Percentiles rank a stretch among this genome's conserved stretches.
phyloP scores from a whole-genome alignment of 768 basidiomycete species.

The Crepidotus variabilis region DNA sequence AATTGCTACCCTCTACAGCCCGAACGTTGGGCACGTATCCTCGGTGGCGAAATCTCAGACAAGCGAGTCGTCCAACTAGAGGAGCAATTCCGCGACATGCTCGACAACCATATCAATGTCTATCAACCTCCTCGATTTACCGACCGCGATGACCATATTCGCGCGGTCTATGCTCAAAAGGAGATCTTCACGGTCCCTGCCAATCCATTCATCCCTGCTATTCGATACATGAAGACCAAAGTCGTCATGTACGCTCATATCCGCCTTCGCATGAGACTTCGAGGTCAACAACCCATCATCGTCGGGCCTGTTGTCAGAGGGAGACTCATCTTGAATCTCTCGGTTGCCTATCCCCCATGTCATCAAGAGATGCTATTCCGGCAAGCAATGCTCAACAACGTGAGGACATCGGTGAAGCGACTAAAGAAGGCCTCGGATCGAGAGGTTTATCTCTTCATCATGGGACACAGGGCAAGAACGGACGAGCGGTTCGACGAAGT shows the following conservation, averaged over 20 bases:
- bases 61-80: background rate
- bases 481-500: background rate
- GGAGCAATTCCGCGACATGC: background rate
- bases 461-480: background rate
- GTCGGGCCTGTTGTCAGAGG: background rate
- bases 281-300: background rate
- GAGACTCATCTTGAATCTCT: background rate
- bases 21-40: background rate
- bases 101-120: background rate
- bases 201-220: constrained; percentile 1
- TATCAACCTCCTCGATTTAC: background rate
- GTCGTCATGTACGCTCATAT: constrained; percentile 3
- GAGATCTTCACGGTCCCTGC: background rate
- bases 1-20: background rate
- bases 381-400: background rate
- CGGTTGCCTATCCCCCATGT: background rate
- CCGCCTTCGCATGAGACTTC: background rate
- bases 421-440: background rate
- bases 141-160: background rate
- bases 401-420: background rate
- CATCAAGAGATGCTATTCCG: background rate
- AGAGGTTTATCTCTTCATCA: background rate
- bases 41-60: background rate
- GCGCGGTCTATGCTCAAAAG: background rate
- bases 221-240: constrained; percentile 1